Base-by-base conservation (phyloP, 306 rosid species). In the Castanea crenata region DNA sequence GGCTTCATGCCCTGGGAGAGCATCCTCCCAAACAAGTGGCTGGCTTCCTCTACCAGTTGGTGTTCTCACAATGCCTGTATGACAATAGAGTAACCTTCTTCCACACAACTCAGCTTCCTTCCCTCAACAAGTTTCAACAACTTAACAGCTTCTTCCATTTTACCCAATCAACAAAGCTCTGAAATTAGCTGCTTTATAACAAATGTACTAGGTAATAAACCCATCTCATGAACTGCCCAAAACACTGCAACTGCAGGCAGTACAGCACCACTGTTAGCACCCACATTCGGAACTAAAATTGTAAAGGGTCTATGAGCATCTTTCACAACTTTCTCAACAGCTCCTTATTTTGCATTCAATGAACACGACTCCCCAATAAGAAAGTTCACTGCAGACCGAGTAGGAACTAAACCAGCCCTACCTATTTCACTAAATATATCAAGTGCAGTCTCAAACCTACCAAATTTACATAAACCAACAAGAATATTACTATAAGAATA, bases 401-500 rank as follows among this genome's bases (percentile, higher is more conserved):
- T 89, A 5, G 97, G 93, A 79, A 80, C 74, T 83, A 88, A 85
- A 41, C 90, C 83, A 18, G 86, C 62, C 84, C 68, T 82, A 15
- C 59, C 51, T 88, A 91, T 91, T 78, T 87, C 87, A 27, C 55
- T 69, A 25, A 88, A 91, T 73, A 89, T 80, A n/a, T 89, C 86
- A 74, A 89, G 73, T 52, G 97, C 93, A 13, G 83, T 71, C 31
- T 84, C 84, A 62, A 86, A 79, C 46, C 89, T 88, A 80, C 88
- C 89, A 65, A 88, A 86, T 49, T 85, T 89, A 83, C 91, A 91
- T 75, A 91, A 82, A 63, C 97, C 92, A 80, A 86, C 87, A 80
- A 91, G 82, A 56, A 89, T 79, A 74, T 91, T 91, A 85, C 97
- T 88, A 74, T 87, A 88, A 1, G 97, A 89, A 89, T 85, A 89